phyloP scores from a whole-genome alignment of 1,139 yeast genomes.

The Pichia sp. region DNA sequence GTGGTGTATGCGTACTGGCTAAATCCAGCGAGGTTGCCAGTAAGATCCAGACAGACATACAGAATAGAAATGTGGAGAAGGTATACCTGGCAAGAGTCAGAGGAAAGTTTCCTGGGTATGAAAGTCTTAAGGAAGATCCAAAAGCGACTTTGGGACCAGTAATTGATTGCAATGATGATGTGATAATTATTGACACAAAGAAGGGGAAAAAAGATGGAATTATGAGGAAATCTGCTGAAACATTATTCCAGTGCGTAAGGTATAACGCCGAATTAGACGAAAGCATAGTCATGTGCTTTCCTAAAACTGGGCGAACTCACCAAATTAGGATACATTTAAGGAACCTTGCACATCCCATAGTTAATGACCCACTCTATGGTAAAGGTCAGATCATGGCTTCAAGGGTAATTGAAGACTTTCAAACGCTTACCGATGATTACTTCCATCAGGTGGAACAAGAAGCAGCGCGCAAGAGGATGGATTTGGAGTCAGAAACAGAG shows the following conservation, averaged over 20 bases:
- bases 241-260: conserved; percentile 32
- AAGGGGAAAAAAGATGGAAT: conserved; percentile 25
- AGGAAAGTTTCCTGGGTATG: conserved; percentile 47
- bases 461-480: conserved; percentile 15
- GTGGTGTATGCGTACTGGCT: conserved; percentile 62
- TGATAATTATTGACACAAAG: conserved; percentile 25
- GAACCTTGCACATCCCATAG: conserved; percentile 59
- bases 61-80: conserved; percentile 35
- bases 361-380: conserved; percentile 56
- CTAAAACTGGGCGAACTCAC: conserved; percentile 70
- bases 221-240: conserved; percentile 31
- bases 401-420: neutral
- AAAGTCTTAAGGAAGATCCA: too few species aligned
- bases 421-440: conserved; percentile 6
- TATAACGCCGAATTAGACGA: conserved; percentile 33
- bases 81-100: conserved; percentile 56
- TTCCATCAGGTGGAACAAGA: conserved; percentile 16
- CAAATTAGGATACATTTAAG: conserved; percentile 74
- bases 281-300: conserved; percentile 57
- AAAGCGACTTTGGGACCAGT: too few species aligned
- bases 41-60: conserved; percentile 37
- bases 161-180: conserved; percentile 20
- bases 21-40: conserved; percentile 40
- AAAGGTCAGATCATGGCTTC: conserved; percentile 5
- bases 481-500: conserved; percentile 14